These are phyloP conservation scores for Fusarium sp. DNA, from an alignment of 2,329 filamentous ascomycete genomes.

Conservation along the genomic window DNA sequence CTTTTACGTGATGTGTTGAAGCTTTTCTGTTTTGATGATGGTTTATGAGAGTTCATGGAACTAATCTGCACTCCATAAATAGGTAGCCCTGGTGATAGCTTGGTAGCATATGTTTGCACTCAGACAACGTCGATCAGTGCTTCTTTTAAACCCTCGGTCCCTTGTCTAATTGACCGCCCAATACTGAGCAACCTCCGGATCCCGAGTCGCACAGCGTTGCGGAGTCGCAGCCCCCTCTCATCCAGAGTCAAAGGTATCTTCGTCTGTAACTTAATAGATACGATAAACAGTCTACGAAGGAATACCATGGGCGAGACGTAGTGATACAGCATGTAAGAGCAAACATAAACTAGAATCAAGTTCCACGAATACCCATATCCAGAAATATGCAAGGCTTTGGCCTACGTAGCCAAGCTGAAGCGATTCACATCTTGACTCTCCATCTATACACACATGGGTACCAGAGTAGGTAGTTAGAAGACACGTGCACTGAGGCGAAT, in stretches of 20 bases:
- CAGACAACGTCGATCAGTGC: not conserved
- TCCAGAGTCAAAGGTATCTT: slow-evolving; percentile 15
- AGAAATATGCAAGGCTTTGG: slow-evolving; percentile 2
- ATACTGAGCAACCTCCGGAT: slow-evolving; percentile 14
- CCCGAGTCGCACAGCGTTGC: slow-evolving; percentile 35
- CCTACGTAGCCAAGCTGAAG: slow-evolving; percentile 6
- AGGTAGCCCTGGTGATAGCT: not conserved
- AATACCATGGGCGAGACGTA: not conserved
- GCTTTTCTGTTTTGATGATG: not conserved
- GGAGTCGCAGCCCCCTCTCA: slow-evolving; percentile 25
- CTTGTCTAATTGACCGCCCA: slow-evolving; percentile 1
- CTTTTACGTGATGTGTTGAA: slow-evolving; percentile 19
- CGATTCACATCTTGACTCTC: not conserved
- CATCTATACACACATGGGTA: not conserved
- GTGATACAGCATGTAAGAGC: not conserved
- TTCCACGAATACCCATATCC: slow-evolving; percentile 1
- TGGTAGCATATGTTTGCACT: not conserved
- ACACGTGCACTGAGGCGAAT: slow-evolving; percentile 11
- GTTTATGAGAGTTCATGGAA: not conserved
- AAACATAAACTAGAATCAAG: slow-evolving; percentile 10
- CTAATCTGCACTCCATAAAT: not conserved
- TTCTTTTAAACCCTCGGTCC: not conserved
- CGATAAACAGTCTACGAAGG: not conserved
- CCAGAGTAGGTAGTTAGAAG: slow-evolving; percentile 10
- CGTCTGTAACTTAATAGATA: not conserved